Percentiles rank a stretch among this genome's conserved stretches.
Conservation (phyloP, 108 stramenopile genomes). For the Epipyxis sp. region DNA sequence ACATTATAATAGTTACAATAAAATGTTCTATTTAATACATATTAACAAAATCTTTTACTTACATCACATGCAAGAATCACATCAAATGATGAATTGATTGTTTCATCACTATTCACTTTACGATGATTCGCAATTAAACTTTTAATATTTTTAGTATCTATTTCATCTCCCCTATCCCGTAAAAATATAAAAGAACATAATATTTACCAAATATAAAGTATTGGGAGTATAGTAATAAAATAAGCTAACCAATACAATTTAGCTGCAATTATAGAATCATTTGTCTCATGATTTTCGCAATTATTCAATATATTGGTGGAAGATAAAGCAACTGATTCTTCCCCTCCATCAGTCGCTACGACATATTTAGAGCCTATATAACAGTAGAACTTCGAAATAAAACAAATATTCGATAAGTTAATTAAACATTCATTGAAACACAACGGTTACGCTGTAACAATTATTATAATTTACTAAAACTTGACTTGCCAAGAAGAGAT, state of each 20-base stretch:
- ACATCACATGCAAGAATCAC: not conserved
- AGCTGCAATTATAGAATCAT: too few relatives aligned
- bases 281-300: too few relatives aligned
- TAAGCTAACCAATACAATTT: too few relatives aligned
- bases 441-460: too few relatives aligned
- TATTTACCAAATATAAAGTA: not conserved
- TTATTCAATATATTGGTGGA: not conserved
- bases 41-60: too few relatives aligned
- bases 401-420: too few relatives aligned
- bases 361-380: not conserved
- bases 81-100: not conserved
- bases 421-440: too few relatives aligned
- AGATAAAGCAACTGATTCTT: not conserved
- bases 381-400: too few relatives aligned
- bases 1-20: too few relatives aligned
- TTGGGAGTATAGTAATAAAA: not conserved
- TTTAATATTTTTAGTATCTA: not conserved
- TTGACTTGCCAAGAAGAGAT: not conserved
- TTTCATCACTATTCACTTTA: not conserved
- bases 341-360: not conserved
- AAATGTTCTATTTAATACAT: too few relatives aligned
- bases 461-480: too few relatives aligned
- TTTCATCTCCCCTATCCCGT: not conserved
- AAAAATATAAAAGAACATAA: too few relatives aligned
- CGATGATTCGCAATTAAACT: not conserved